Percentiles rank a stretch among this genome's conserved stretches.
Evolutionary conservation across 306 rosid species (phyloP).

Genomic region (Cicer bijugum): DNA sequence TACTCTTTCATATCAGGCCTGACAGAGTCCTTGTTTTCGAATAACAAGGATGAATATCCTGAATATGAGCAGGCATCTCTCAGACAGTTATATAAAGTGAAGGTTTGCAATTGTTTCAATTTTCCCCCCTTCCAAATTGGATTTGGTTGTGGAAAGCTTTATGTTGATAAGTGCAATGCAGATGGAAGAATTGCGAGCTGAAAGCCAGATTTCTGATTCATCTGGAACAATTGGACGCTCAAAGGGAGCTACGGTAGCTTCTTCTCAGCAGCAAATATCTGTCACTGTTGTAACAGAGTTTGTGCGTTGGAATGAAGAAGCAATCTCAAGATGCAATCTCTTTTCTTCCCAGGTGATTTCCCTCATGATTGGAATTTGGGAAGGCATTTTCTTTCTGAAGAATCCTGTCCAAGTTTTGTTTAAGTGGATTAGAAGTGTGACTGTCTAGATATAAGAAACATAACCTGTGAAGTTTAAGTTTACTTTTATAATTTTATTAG

Average conservation of each 20-base stretch:
- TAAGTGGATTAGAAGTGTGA: constrained; percentile 14
- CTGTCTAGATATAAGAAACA: constrained; percentile 3
- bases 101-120: constrained; percentile 63
- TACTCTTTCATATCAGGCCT: constrained; percentile 62
- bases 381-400: constrained; percentile 17
- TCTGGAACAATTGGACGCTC: constrained; percentile 92
- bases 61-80: constrained; percentile 97
- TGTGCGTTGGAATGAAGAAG: constrained; percentile 99
- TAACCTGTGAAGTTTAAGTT: constrained; percentile 20
- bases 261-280: constrained; percentile 94
- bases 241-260: constrained; percentile 75
- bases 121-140: constrained; percentile 33
- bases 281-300: constrained; percentile 97
- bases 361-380: constrained; percentile 31
- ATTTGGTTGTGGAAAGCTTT: constrained; percentile 37
- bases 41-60: constrained; percentile 95
- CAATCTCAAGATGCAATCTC: constrained; percentile 89
- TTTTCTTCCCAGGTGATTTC: constrained; percentile 84
- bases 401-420: constrained; percentile 21
- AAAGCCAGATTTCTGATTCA: constrained; percentile 77
- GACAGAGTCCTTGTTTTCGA: constrained; percentile 87
- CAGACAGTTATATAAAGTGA: constrained; percentile 78
- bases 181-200: constrained; percentile 92
- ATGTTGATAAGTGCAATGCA: constrained; percentile 47
- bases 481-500: constrained; percentile 3